A percentile compares a stretch with the other conserved stretches of the same genome.
These are phyloP conservation scores for Cladosporium austrohemisphaericum DNA, from an alignment of 2,329 filamentous ascomycete genomes.

Conservation along the genomic window DNA sequence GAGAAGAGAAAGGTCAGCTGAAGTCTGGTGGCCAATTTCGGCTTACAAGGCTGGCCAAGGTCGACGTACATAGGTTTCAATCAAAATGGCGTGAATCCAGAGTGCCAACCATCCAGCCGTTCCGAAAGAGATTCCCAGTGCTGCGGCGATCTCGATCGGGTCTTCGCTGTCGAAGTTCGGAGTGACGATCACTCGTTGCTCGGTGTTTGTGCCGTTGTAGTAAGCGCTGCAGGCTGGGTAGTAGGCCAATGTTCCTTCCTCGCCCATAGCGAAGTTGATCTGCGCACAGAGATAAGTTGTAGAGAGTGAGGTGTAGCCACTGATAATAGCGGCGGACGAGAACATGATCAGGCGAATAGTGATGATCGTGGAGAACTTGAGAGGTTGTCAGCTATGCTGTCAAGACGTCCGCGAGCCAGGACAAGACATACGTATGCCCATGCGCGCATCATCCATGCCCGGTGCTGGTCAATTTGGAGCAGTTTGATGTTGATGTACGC, in stretches of 20 bases:
- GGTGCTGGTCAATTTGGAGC: conserved; percentile 58
- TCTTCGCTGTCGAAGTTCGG: conserved; percentile 24
- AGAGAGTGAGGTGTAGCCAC: conserved; percentile 31
- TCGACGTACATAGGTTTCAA: conserved; percentile 33
- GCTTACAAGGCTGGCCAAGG: neutral
- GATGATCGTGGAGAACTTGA: conserved; percentile 43
- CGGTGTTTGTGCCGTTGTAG: conserved; percentile 1
- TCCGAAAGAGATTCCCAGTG: conserved; percentile 49
- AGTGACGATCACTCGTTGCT: conserved; percentile 18
- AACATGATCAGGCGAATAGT: conserved; percentile 49
- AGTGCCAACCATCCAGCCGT: conserved; percentile 52
- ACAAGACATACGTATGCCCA: conserved; percentile 30
- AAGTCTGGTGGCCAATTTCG: no score
- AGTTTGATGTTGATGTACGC: conserved; percentile 55
- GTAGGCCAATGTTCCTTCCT: conserved; percentile 37
- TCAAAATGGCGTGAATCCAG: conserved; percentile 44
- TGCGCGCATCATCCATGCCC: conserved; percentile 58
- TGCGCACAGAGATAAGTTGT: conserved; percentile 44
- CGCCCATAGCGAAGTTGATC: conserved; percentile 30
- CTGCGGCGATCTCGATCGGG: conserved; percentile 34
- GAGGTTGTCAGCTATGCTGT: neutral
- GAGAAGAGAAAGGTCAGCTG: neutral
- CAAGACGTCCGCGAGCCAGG: neutral
- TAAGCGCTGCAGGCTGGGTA: conserved; percentile 35
- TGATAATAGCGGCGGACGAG: conserved; percentile 39